Conservation (phyloP, 768 basidiomycete genomes). For the Kwoniella heveanensis region DNA sequence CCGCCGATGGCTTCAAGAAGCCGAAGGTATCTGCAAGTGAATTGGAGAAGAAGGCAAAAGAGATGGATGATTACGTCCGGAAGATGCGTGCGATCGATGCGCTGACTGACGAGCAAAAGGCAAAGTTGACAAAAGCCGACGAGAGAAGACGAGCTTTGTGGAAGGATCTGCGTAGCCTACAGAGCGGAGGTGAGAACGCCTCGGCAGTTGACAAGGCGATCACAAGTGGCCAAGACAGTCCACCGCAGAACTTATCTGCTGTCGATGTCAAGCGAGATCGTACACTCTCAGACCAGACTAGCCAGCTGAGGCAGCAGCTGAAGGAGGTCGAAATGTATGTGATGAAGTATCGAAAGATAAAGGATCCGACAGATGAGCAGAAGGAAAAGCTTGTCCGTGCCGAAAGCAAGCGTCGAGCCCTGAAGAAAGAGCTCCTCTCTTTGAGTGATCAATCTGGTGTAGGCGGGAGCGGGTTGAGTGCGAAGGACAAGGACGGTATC, state of each 20-base stretch:
- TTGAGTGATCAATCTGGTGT: conserved; percentile 11
- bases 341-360: not conserved
- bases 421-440: conserved; percentile 6
- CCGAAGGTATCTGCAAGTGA: no score
- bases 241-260: no score
- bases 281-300: not conserved
- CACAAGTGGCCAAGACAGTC: no score
- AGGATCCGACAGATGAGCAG: conserved; percentile 6
- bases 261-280: not conserved
- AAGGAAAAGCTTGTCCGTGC: conserved; percentile 1
- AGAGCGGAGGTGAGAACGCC: no score
- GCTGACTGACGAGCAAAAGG: conserved; percentile 7
- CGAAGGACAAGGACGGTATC: conserved; percentile 27
- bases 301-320: not conserved
- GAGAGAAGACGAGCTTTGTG: conserved; percentile 9
- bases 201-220: no score
- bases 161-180: conserved; percentile 5
- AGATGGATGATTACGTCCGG: conserved; percentile 14
- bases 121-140: conserved; percentile 8
- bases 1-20: no score
- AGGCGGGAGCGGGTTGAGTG: conserved; percentile 34
- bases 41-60: conserved; percentile 8
- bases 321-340: conserved; percentile 15
- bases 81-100: conserved; percentile 1
- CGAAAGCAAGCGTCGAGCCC: not conserved